phyloP scores from a whole-genome alignment of 805 yeast species.

The Myxozyma melibiosi region DNA sequence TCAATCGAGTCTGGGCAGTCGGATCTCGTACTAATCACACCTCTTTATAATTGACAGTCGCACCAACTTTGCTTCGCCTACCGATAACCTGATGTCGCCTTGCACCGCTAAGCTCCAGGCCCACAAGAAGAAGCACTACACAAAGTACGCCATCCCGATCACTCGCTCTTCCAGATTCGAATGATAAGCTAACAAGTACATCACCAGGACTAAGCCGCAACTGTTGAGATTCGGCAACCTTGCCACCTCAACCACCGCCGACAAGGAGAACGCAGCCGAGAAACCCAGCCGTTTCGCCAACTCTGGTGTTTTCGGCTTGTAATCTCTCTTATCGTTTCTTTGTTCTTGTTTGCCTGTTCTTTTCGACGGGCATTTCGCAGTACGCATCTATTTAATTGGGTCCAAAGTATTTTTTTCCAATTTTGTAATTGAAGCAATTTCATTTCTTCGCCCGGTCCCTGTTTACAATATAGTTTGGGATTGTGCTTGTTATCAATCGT shows the following conservation, averaged over 20 bases:
- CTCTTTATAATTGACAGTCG: slow-evolving; percentile 17
- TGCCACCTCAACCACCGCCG: background rate
- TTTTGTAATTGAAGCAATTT: too few species aligned
- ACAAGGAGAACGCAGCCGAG: slow-evolving; percentile 19
- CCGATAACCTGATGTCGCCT: slow-evolving; percentile 61
- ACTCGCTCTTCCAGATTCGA: background rate
- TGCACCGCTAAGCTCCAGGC: slow-evolving; percentile 58
- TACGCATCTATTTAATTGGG: too few species aligned
- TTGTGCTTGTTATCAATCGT: background rate
- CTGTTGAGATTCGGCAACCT: slow-evolving; percentile 22
- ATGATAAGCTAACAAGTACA: background rate
- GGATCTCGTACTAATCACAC: background rate
- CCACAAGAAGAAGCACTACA: slow-evolving; percentile 50
- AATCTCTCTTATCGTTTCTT: background rate
- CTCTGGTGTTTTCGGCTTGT: slow-evolving; percentile 6
- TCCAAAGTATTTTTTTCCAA: too few species aligned
- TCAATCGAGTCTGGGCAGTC: too few species aligned
- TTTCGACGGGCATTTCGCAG: background rate
- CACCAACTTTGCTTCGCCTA: slow-evolving; percentile 52
- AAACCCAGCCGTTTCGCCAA: slow-evolving; percentile 6
- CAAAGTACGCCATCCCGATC: slow-evolving; percentile 39
- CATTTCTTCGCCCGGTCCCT: too few species aligned
- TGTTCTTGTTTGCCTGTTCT: background rate
- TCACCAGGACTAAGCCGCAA: slow-evolving; percentile 30
- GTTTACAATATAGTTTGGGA: too few species aligned